These are phyloP conservation scores for Ascochyta lentis DNA, from an alignment of 2,329 filamentous ascomycete genomes.

Conservation along the genomic window DNA sequence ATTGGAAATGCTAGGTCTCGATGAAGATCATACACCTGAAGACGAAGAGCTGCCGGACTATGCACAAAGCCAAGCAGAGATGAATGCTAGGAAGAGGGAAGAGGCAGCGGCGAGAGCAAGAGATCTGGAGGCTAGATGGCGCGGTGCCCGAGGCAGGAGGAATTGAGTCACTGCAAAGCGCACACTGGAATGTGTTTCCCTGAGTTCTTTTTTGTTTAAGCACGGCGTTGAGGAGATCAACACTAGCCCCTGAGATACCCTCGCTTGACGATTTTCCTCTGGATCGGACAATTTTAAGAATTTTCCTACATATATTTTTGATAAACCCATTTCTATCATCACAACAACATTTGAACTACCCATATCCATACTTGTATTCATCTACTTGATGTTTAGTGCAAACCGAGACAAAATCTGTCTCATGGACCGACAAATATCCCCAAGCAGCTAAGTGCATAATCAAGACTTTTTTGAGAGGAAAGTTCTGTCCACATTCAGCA, in stretches of 20 bases:
- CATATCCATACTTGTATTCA: not conserved
- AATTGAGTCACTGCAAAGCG: not conserved
- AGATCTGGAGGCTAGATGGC: conserved; percentile 55
- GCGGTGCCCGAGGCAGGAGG: conserved; percentile 19
- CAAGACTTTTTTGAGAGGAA: too few species aligned
- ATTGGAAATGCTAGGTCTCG: conserved; percentile 39
- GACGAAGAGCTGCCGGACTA: conserved; percentile 56
- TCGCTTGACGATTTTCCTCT: conserved; percentile 1
- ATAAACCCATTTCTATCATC: not conserved
- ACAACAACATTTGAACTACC: too few species aligned
- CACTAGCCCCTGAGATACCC: conserved; percentile 6
- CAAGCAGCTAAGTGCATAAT: not conserved
- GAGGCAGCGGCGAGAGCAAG: conserved; percentile 54
- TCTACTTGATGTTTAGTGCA: not conserved
- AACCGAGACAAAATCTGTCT: not conserved
- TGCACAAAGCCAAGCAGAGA: conserved; percentile 56
- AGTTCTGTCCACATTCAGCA: not conserved
- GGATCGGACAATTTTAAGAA: too few species aligned
- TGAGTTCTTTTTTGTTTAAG: not conserved
- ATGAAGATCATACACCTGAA: conserved; percentile 39
- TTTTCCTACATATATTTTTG: not conserved
- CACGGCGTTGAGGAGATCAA: not conserved
- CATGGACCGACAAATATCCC: not conserved
- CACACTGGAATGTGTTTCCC: not conserved
- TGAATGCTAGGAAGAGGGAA: conserved; percentile 46